Base-by-base conservation (phyloP, 2,329 filamentous ascomycete species). In the Aureobasidium sp. region DNA sequence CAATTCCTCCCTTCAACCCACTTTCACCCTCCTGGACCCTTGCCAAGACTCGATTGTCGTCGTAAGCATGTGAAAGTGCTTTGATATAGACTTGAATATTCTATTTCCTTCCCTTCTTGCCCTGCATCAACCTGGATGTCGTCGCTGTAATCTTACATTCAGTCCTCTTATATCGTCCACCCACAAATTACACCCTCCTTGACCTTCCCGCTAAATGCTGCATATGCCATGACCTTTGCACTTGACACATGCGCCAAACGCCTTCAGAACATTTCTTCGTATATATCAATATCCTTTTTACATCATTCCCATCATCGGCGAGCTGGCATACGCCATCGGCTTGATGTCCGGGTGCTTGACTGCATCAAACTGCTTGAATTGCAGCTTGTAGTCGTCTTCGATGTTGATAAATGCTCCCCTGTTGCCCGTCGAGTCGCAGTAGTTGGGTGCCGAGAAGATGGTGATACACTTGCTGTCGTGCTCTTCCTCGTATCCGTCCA, bases 401-500 rank as follows among this genome's bases (percentile, higher is more conserved):
- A 99, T 88, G 76, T 99, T 97, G 83, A 99, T 99, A 76, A 95
- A 99, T 21, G 94, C 94, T 66, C 94, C 94, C 79, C 92, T 94
- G 78, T 99, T 99, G 78, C 96, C 93, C 0, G 94, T 97, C 69
- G 91, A 91, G 73, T 99, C 94, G 76, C 94, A 99, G 75, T 99
- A 99, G 75, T 87, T 96, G 42, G 94, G 94, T 30, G 94, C 94
- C 44, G 93, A 97, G 81, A 99, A 99, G 68, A 99, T 94, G 50
- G 94, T 99, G 69, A 99, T 97, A 74, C 94, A 99, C 69, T 86
- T 87, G 66, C 93, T 94, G 69, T 94, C 89, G 74, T 99, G 94
- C 80, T 99, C 93, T 67, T 96, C 89, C 74, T 99, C 93, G 71
- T 97, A 99, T n/a, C 94, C 94, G 64, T 94, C 92, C 94, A 99